Percentiles rank a stretch among this genome's conserved stretches.
These are phyloP conservation scores for Huntiella moniliformis DNA, from an alignment of 2,329 filamentous ascomycete species.

Conservation along the genomic window DNA sequence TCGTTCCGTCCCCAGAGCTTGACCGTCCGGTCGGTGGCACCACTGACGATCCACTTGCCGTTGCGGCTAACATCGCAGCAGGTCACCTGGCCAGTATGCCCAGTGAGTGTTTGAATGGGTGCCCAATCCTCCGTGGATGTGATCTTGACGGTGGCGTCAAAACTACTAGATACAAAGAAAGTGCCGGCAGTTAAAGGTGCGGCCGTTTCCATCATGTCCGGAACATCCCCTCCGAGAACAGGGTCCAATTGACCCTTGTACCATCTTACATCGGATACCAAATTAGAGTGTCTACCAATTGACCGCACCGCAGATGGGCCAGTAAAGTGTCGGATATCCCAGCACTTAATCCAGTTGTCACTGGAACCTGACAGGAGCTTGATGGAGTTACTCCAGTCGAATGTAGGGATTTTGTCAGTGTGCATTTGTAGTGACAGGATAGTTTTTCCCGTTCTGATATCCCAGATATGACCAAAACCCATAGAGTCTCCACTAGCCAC, in stretches of 20 bases:
- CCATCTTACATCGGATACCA: slow-evolving; percentile 86
- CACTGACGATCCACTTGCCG: slow-evolving; percentile 82
- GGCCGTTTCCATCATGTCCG: slow-evolving; percentile 46
- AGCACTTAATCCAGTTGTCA: slow-evolving; percentile 94
- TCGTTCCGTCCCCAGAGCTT: slow-evolving; percentile 91
- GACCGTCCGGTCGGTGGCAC: slow-evolving; percentile 82
- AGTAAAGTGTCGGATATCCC: slow-evolving; percentile 75
- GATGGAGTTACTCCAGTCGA: slow-evolving; percentile 88
- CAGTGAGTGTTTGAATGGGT: slow-evolving; percentile 67
- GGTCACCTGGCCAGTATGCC: slow-evolving; percentile 80
- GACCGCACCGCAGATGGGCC: slow-evolving; percentile 47
- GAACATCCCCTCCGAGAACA: slow-evolving; percentile 34
- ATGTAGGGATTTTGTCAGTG: slow-evolving; percentile 78
- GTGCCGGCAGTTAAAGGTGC: slow-evolving; percentile 73
- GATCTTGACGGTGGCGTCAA: slow-evolving; percentile 87
- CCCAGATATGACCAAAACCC: slow-evolving; percentile 90
- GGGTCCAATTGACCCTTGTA: slow-evolving; percentile 74
- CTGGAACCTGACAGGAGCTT: slow-evolving; percentile 83
- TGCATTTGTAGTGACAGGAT: slow-evolving; percentile 83
- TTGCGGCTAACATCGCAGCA: slow-evolving; percentile 78
- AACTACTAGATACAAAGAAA: slow-evolving; percentile 78
- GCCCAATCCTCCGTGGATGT: slow-evolving; percentile 96
- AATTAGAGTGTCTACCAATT: slow-evolving; percentile 77
- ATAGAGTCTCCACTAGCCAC: slow-evolving; percentile 85
- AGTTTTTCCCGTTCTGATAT: slow-evolving; percentile 75